Percentiles rank a stretch among this genome's conserved stretches.
Evolutionary conservation across 2,329 filamentous ascomycete species (phyloP).

Genomic region (Fusarium pseudonygamai): DNA sequence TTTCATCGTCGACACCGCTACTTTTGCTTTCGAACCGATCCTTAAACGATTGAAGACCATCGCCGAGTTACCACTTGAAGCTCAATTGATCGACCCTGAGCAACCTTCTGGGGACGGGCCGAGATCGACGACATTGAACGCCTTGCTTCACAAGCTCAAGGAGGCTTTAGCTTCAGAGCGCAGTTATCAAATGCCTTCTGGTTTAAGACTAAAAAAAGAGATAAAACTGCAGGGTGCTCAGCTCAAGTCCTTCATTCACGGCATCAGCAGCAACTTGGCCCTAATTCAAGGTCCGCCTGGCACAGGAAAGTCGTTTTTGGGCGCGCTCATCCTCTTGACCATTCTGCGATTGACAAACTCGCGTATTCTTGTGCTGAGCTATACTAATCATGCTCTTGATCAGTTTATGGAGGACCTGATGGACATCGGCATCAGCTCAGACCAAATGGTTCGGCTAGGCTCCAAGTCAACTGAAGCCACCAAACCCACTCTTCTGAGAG

Average conservation of each 20-base stretch:
- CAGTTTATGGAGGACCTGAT: conserved; percentile 73
- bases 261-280: conserved; percentile 63
- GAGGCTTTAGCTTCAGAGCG: too few species aligned
- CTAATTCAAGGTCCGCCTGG: conserved; percentile 79
- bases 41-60: conserved; percentile 67
- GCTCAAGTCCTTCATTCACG: conserved; percentile 62
- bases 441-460: conserved; percentile 69
- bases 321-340: conserved; percentile 67
- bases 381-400: conserved; percentile 74
- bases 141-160: background rate
- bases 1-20: conserved; percentile 69
- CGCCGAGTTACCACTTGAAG: conserved; percentile 63
- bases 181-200: conserved; percentile 15
- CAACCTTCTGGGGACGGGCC: conserved; percentile 16
- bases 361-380: conserved; percentile 71
- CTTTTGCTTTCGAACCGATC: conserved; percentile 76
- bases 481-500: conserved; percentile 55
- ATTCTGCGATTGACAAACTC: conserved; percentile 60
- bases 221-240: conserved; percentile 55
- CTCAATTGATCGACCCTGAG: conserved; percentile 57
- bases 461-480: conserved; percentile 65
- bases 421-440: conserved; percentile 62
- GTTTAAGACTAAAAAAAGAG: conserved; percentile 40
- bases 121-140: background rate
- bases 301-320: conserved; percentile 80